Evolutionary conservation across 2,329 filamentous ascomycete species (phyloP).

Genomic region (Didymella pomorum): DNA sequence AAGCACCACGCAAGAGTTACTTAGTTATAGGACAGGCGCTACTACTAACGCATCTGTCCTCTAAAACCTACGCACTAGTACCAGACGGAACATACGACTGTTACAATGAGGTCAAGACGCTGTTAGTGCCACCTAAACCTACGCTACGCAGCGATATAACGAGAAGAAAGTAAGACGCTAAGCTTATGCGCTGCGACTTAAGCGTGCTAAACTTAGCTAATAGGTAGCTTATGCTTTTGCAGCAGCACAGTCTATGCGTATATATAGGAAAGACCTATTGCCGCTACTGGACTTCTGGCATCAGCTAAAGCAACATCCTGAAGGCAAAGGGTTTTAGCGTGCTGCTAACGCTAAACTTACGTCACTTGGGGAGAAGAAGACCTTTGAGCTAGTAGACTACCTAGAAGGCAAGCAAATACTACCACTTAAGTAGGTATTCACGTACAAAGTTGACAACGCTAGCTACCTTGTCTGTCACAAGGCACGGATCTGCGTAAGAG

Average conservation of each 20-base stretch:
- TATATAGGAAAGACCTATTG: neutral
- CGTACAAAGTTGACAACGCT: no score
- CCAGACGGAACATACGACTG: neutral
- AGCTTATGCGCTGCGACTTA: neutral
- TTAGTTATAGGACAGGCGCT: no score
- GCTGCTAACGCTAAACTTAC: neutral
- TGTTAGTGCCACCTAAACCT: neutral
- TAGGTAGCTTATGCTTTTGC: neutral
- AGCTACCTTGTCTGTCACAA: neutral
- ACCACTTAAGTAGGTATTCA: no score
- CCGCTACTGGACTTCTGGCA: neutral
- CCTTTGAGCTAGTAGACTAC: no score
- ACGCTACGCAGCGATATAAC: neutral
- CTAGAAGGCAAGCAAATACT: no score
- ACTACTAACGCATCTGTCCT: no score
- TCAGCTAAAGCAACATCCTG: neutral
- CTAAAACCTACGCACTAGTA: no score
- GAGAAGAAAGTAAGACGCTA: slow-evolving; percentile 2
- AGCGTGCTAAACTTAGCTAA: neutral
- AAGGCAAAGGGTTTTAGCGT: neutral
- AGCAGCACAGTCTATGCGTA: slow-evolving; percentile 3
- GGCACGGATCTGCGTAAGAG: neutral
- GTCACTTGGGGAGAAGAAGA: no score
- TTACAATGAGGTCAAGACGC: neutral
- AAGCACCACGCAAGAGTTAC: no score